Evolutionary conservation across 495 filamentous ascomycete genomes (phyloP).

Genomic region (Parachaetomium inaequale): DNA sequence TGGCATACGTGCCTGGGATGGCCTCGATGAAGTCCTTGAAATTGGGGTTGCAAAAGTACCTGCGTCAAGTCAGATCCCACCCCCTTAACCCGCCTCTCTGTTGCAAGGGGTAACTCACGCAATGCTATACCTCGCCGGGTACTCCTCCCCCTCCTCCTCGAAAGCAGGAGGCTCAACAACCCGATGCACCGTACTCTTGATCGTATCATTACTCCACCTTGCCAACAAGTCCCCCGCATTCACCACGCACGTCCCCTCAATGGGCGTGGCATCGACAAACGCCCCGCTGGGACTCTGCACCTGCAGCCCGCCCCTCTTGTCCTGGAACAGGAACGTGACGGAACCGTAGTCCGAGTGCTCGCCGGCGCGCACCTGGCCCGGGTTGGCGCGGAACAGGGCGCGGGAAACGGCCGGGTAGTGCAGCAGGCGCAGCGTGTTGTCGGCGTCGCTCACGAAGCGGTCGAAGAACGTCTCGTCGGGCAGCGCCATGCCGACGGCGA

Average conservation of each 20-base stretch:
- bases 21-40: slow-evolving; percentile 74
- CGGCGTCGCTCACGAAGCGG: slow-evolving; percentile 62
- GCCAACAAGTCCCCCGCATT: slow-evolving; percentile 89
- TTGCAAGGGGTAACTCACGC: slow-evolving; percentile 48
- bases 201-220: slow-evolving; percentile 85
- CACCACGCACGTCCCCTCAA: slow-evolving; percentile 78
- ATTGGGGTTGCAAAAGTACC: slow-evolving; percentile 92
- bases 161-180: slow-evolving; percentile 75
- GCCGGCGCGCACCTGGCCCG: slow-evolving; percentile 74
- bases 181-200: slow-evolving; percentile 83
- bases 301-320: slow-evolving; percentile 75
- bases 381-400: slow-evolving; percentile 65
- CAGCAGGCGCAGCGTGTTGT: slow-evolving; percentile 84
- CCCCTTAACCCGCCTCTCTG: not conserved
- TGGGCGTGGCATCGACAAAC: slow-evolving; percentile 81
- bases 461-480: slow-evolving; percentile 71
- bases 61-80: slow-evolving; percentile 20
- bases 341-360: slow-evolving; percentile 88
- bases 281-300: slow-evolving; percentile 71
- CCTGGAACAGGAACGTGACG: slow-evolving; percentile 88
- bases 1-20: slow-evolving; percentile 77
- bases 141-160: slow-evolving; percentile 37
- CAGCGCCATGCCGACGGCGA: slow-evolving; percentile 81
- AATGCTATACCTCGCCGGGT: slow-evolving; percentile 65
- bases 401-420: slow-evolving; percentile 76